Percentiles rank a stretch among this genome's conserved stretches.
phyloP scores from a whole-genome alignment of 306 rosid genomes.

The Abrus pulchellus region DNA sequence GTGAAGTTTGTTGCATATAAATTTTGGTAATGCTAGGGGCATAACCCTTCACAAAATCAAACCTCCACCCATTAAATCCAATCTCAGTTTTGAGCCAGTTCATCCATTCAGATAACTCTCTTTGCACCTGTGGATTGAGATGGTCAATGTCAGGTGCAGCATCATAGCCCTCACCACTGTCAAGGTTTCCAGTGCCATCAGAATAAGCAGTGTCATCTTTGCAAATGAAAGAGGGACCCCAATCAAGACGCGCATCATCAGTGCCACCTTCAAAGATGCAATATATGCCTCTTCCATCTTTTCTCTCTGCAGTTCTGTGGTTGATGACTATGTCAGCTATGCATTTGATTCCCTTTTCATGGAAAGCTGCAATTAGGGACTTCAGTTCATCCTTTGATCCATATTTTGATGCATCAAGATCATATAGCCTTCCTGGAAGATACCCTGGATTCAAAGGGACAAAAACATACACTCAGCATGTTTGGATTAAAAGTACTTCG shows the following conservation, averaged over 20 bases:
- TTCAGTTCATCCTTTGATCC: constrained; percentile 69
- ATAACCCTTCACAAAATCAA: constrained; percentile 81
- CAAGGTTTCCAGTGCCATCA: constrained; percentile 77
- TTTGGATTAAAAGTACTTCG: no score
- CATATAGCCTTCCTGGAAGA: constrained; percentile 87
- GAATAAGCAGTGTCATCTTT: constrained; percentile 72
- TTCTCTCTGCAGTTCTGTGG: constrained; percentile 82
- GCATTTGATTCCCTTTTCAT: constrained; percentile 61
- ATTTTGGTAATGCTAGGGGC: constrained; percentile 61
- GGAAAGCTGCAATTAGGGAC: constrained; percentile 61
- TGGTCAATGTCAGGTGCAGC: constrained; percentile 82
- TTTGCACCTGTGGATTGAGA: constrained; percentile 75
- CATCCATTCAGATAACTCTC: constrained; percentile 81
- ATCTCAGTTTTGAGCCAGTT: constrained; percentile 76
- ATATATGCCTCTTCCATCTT: constrained; percentile 72
- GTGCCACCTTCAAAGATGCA: constrained; percentile 90
- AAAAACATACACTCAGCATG: background rate
- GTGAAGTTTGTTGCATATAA: constrained; percentile 70
- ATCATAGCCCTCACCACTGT: constrained; percentile 54
- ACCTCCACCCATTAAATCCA: constrained; percentile 82
- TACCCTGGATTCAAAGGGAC: constrained; percentile 59
- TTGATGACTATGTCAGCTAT: constrained; percentile 88
- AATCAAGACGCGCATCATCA: constrained; percentile 68
- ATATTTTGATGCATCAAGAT: constrained; percentile 78
- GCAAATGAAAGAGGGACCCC: constrained; percentile 84